Evolutionary conservation across 1,284 basidiomycete genomes (phyloP).

Genomic region (Puccinia polysora): DNA sequence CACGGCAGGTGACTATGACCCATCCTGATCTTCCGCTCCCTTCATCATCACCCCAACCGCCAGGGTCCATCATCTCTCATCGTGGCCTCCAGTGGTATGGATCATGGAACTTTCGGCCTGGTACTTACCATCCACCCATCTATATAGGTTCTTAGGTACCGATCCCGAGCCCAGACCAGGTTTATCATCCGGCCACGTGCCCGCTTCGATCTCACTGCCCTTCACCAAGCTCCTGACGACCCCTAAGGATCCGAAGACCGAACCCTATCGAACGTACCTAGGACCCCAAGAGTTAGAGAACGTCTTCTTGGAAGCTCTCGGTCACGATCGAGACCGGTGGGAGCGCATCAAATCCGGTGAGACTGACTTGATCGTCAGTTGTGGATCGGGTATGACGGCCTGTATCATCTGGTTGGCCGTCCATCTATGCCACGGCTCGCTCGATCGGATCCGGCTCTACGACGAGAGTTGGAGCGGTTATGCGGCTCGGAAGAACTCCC

Average conservation of each 20-base stretch:
- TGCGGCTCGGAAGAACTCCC: slow-evolving; percentile 4
- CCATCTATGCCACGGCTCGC: slow-evolving; percentile 61
- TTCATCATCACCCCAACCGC: background rate
- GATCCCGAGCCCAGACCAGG: slow-evolving; percentile 85
- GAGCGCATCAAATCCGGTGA: slow-evolving; percentile 49
- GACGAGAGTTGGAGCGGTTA: slow-evolving; percentile 53
- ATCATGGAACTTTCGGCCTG: no score
- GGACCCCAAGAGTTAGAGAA: slow-evolving; percentile 60
- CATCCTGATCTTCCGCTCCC: background rate
- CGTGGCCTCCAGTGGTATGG: no score
- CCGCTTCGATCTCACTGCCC: slow-evolving; percentile 75
- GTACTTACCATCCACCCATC: background rate
- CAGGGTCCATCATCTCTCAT: no score
- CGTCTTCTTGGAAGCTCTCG: slow-evolving; percentile 63
- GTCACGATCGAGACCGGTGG: slow-evolving; percentile 52
- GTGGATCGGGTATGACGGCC: slow-evolving; percentile 81
- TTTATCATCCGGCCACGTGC: slow-evolving; percentile 87
- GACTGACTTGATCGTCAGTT: slow-evolving; percentile 48
- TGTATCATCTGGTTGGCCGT: slow-evolving; percentile 84
- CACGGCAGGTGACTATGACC: slow-evolving; percentile 43
- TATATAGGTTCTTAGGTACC: slow-evolving; percentile 58
- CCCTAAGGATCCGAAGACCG: slow-evolving; percentile 46
- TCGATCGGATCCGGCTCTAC: slow-evolving; percentile 53
- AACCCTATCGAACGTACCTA: slow-evolving; percentile 63
- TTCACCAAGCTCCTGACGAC: slow-evolving; percentile 69